A percentile compares a stretch with the other conserved stretches of the same genome.
These are phyloP conservation scores for Cytidiella melzeri DNA, from an alignment of 768 basidiomycete species.

Conservation along the genomic window DNA sequence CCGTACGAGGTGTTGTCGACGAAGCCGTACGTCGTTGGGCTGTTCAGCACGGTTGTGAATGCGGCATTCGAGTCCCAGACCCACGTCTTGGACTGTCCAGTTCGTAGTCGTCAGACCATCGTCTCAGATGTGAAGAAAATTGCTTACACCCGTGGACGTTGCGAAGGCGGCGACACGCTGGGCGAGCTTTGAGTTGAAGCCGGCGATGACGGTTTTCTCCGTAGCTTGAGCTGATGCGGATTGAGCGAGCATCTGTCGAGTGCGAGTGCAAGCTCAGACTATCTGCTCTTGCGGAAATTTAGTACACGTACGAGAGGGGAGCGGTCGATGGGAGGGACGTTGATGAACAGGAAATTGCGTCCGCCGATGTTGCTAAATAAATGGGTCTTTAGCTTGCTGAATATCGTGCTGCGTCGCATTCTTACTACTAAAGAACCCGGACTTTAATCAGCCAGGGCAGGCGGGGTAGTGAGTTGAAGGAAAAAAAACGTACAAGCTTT, in stretches of 20 bases:
- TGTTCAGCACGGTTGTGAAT: constrained; percentile 44
- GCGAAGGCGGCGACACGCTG: constrained; percentile 36
- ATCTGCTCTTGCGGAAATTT: constrained; percentile 21
- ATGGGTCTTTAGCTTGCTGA: constrained; percentile 23
- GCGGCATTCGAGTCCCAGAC: constrained; percentile 44
- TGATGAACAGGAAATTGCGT: constrained; percentile 57
- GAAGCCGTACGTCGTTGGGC: constrained; percentile 47
- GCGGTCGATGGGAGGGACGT: constrained; percentile 53
- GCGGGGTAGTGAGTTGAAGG: no score
- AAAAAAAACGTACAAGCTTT: constrained; percentile 33
- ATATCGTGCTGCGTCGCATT: not conserved
- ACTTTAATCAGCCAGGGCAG: no score
- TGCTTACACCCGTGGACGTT: constrained; percentile 40
- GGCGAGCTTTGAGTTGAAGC: constrained; percentile 46
- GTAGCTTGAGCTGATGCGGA: constrained; percentile 30
- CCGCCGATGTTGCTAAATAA: constrained; percentile 42
- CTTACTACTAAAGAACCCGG: constrained; percentile 2
- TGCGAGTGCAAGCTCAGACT: not conserved
- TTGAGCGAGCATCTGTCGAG: constrained; percentile 42
- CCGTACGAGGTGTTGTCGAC: constrained; percentile 46
- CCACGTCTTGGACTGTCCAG: constrained; percentile 27
- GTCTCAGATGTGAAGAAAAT: not conserved
- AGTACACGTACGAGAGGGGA: constrained; percentile 49
- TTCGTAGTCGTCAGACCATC: not conserved
- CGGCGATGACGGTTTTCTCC: constrained; percentile 41